Percentiles rank a stretch among this genome's conserved stretches.
phyloP scores from a whole-genome alignment of 768 basidiomycete species.

The Mrakia gelida region DNA sequence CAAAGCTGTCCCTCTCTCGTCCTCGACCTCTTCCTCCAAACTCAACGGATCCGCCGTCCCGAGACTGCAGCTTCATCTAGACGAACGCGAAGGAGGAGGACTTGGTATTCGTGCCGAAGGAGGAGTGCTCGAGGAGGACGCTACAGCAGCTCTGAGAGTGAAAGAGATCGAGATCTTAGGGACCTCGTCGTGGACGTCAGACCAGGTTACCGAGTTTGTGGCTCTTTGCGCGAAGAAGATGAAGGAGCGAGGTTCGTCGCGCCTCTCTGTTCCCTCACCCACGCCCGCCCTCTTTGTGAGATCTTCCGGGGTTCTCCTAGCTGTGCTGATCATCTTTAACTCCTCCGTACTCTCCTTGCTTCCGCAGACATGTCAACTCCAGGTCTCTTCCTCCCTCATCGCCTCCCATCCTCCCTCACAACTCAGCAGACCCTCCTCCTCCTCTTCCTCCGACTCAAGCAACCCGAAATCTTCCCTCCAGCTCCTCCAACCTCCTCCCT shows the following conservation, averaged over 20 bases:
- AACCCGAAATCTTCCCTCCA: not conserved
- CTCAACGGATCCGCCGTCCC: not conserved
- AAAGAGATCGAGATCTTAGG: not conserved
- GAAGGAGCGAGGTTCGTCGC: constrained; percentile 17
- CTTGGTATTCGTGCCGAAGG: not conserved
- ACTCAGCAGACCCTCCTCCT: constrained; percentile 5
- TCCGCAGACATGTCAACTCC: not conserved
- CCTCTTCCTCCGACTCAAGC: not conserved
- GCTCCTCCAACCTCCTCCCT: not conserved
- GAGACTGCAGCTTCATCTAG: not conserved
- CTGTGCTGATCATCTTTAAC: not conserved
- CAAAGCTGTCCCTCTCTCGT: not conserved
- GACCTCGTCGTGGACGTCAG: not conserved
- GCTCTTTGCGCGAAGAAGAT: not conserved
- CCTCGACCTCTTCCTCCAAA: not conserved
- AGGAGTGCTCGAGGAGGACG: not conserved
- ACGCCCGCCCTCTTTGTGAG: too few relatives aligned
- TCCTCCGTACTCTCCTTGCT: too few relatives aligned
- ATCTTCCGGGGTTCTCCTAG: too few relatives aligned
- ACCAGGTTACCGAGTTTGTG: constrained; percentile 7
- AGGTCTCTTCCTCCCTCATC: constrained; percentile 10
- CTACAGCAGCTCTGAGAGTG: not conserved
- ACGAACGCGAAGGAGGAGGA: not conserved
- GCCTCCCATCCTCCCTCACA: not conserved
- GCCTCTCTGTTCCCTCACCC: not conserved